Conservation (phyloP, 1,139 yeast species). For the Candida sanyaensis region DNA sequence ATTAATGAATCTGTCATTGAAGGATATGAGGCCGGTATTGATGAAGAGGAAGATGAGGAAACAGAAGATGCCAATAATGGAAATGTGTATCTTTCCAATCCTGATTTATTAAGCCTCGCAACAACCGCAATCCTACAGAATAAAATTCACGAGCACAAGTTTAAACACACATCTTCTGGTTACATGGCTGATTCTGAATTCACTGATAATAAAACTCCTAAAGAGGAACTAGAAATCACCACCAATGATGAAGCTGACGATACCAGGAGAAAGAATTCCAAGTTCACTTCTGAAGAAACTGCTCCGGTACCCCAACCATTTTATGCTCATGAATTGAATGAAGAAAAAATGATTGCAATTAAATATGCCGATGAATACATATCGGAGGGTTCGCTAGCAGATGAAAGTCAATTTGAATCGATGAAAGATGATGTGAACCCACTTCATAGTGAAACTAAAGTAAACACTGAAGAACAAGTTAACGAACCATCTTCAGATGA, state of each 20-base stretch:
- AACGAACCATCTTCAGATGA: conserved; percentile 13
- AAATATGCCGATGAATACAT: conserved; percentile 20
- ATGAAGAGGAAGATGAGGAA: conserved; percentile 18
- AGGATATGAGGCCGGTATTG: conserved; percentile 19
- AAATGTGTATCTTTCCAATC: conserved; percentile 10
- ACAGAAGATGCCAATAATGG: conserved; percentile 14
- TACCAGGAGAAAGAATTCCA: background rate
- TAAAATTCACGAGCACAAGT: conserved; percentile 8
- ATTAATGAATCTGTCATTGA: conserved; percentile 11
- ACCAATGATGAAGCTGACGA: conserved; percentile 7
- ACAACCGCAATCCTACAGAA: conserved; percentile 14
- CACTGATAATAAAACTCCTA: conserved; percentile 15
- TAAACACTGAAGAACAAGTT: conserved; percentile 3
- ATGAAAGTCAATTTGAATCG: conserved; percentile 19
- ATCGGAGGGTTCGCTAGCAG: conserved; percentile 33
- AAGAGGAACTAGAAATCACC: conserved; percentile 5
- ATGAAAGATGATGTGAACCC: conserved; percentile 9
- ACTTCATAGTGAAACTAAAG: conserved; percentile 7
- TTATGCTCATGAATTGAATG: conserved; percentile 14
- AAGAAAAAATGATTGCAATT: conserved; percentile 9
- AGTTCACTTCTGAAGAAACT: conserved; percentile 6
- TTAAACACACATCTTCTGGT: conserved; percentile 15
- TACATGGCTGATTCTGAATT: conserved; percentile 24
- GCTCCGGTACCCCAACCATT: conserved; percentile 24
- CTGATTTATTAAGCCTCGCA: conserved; percentile 16